Evolutionary conservation across 495 filamentous ascomycete genomes (phyloP), one percentile per base, ranked within the genome.

Genomic region (Talaromyces liani): DNA sequence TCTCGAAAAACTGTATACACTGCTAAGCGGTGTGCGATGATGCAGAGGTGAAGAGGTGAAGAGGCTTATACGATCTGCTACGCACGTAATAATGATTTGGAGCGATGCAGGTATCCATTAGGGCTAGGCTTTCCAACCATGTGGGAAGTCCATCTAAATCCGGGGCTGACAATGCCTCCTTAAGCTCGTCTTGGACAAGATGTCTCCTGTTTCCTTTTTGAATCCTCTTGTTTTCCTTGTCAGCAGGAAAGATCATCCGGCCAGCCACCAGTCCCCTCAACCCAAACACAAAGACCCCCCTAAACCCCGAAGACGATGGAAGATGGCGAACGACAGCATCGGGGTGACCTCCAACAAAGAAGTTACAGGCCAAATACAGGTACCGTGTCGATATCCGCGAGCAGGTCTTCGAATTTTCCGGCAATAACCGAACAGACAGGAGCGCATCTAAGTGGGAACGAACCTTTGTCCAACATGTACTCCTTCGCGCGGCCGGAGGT

Each of bases 51-150:
- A 18, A 29, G 53, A 56, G 22, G 27, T 61, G 20, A 47, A 47
- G 36, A 16, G 4, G 9, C 16, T 18, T 39, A 18, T 34, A 27
- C 8, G 29, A 16, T 25, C 39, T 27, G 33, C 59, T 61, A 47
- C 59, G 56, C 56, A 62, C 45, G 39, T 53, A 62, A 31, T 29
- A 24, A 18, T 49, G 60, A 62, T 60, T 49, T 60, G 58, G 36
- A 60, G 34, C 33, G 16, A 60, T 60, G 60, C 60, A 62, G 60
- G 60, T 62, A 20, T 62, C 60, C 60, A 45, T 61, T 45, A 34
- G 27, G 41, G 39, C 45, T 49, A 62, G 29, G 25, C 60, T 62
- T 18, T 20, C 7, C 20, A 18, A 54, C 27, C n/a, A 62, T 62
- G 56, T 36, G 31, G n/a, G 20, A 36, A 22, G 27, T 36, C 31